Evolutionary conservation across 2,329 filamentous ascomycete species (phyloP), one percentile per base, ranked within the genome.

Genomic region (Madurella mycetomatis): DNA sequence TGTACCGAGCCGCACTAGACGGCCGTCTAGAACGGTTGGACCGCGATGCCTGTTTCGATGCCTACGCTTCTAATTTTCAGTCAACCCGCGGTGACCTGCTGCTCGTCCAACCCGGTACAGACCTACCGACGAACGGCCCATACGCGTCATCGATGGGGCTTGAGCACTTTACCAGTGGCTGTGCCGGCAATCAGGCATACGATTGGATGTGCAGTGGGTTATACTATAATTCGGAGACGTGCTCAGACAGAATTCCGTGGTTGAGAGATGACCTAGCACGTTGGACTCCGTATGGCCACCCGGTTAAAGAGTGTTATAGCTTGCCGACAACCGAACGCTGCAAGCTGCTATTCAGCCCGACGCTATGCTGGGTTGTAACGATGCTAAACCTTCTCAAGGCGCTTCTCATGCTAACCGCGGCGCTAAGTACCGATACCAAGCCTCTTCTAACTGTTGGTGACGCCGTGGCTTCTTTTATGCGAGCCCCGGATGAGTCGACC

Each of bases 401-500:
- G n/a, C 7, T 41, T 18, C 18, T 49, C 34, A 49, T 49, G 25
- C 34, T 46, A 16, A 19, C 13, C 9, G n/a, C 11, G n/a, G 45
- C 19, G 34, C 32, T 47, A 17, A 25, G 25, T 3, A 3, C 25
- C 25, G 25, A 25, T 7, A 25, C 42, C 42, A 15, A 9, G 42
- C 19, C 19, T 11, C 18, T 48, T 16, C 32, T 49, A 37, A 49
- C 47, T 12, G 19, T 49, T 2, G 47, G 47, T 13, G 47, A 49
- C 18, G 47, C 47, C 4, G 37, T 49, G 39, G 47, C 47, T 37
- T 49, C 47, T 19, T 49, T 49, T 25, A 31, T 49, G 47, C 15
- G 8, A 13, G 37, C 31, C 18, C 47, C 47, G 37, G 47, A 49
- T 32, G 39, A 42, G 39, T 5, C 5, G 15, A 49, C 47, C 18